Conservation (phyloP, 2,329 filamentous ascomycete genomes). For the Scedosporium dehoogii region DNA sequence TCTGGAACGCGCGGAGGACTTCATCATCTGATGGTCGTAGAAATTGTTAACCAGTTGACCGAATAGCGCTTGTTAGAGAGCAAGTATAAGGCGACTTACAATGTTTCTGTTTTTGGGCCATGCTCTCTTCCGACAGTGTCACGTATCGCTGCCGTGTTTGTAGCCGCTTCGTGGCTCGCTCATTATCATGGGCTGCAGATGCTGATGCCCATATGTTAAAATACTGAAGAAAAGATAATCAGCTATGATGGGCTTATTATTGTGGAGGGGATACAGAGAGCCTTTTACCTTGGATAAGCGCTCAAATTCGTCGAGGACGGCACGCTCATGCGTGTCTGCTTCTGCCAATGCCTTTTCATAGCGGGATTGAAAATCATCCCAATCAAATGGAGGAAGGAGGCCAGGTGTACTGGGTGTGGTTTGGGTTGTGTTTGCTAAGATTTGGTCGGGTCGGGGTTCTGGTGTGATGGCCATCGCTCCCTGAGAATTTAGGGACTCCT, state of each 20-base stretch:
- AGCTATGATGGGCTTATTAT: background rate
- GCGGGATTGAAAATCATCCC: conserved; percentile 62
- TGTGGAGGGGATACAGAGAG: background rate
- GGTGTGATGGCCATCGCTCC: conserved; percentile 7
- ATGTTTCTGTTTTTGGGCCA: conserved; percentile 69
- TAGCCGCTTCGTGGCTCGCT: conserved; percentile 67
- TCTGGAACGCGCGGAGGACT: conserved; percentile 54
- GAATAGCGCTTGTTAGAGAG: background rate
- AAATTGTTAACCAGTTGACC: background rate
- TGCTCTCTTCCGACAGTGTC: conserved; percentile 58
- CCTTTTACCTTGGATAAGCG: conserved; percentile 51
- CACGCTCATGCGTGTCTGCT: conserved; percentile 52
- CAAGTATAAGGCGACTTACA: conserved; percentile 43
- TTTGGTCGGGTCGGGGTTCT: conserved; percentile 7
- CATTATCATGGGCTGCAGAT: conserved; percentile 62
- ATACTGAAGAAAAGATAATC: conserved; percentile 41
- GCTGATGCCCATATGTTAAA: conserved; percentile 72
- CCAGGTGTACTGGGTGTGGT: conserved; percentile 35
- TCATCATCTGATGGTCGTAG: conserved; percentile 20
- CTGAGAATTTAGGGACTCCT: background rate
- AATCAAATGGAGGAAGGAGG: conserved; percentile 49
- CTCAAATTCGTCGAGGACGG: conserved; percentile 57
- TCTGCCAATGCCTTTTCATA: conserved; percentile 58
- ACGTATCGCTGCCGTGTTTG: conserved; percentile 73
- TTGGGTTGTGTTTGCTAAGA: background rate